phyloP scores from a whole-genome alignment of 805 yeast species.

The Zygosaccharomyces pseudorouxii region DNA sequence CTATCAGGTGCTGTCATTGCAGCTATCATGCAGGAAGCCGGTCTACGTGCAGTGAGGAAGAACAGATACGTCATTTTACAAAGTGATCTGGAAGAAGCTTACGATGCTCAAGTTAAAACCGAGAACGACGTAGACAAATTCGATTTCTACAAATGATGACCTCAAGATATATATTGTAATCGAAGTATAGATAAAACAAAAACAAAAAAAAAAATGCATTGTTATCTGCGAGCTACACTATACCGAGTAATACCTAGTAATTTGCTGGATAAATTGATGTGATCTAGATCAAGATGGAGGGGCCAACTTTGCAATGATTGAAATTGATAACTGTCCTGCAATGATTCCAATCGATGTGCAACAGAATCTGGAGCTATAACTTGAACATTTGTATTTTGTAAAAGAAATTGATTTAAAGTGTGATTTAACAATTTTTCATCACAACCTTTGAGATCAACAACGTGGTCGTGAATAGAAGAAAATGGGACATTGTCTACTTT shows the following conservation, averaged over 20 bases:
- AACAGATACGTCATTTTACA: slow-evolving; percentile 95
- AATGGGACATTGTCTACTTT: slow-evolving; percentile 18
- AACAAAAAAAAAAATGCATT: slow-evolving; percentile 1
- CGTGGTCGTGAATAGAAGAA: slow-evolving; percentile 18
- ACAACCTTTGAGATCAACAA: slow-evolving; percentile 47
- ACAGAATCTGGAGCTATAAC: slow-evolving; percentile 25
- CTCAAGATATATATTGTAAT: slow-evolving; percentile 3
- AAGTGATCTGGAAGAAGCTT: slow-evolving; percentile 96
- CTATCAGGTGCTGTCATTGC: slow-evolving; percentile 96
- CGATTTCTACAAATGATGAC: slow-evolving; percentile 79
- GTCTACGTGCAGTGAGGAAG: slow-evolving; percentile 96
- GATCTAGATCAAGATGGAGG: slow-evolving; percentile 69
- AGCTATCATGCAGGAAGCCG: slow-evolving; percentile 99
- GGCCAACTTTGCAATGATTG: slow-evolving; percentile 10
- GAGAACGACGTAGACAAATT: slow-evolving; percentile 95
- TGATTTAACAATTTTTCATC: slow-evolving; percentile 28
- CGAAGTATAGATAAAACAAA: slow-evolving; percentile 10
- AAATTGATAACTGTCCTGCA: neutral
- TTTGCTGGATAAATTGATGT: slow-evolving; percentile 54
- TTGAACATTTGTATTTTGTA: slow-evolving; percentile 5
- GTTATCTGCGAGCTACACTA: slow-evolving; percentile 25
- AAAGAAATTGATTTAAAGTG: slow-evolving; percentile 20
- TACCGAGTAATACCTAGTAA: slow-evolving; percentile 64
- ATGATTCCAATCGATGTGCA: slow-evolving; percentile 4
- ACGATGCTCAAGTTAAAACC: slow-evolving; percentile 92